Conservation (phyloP, 108 stramenopile species). For the Chaetoceros muelleri region DNA sequence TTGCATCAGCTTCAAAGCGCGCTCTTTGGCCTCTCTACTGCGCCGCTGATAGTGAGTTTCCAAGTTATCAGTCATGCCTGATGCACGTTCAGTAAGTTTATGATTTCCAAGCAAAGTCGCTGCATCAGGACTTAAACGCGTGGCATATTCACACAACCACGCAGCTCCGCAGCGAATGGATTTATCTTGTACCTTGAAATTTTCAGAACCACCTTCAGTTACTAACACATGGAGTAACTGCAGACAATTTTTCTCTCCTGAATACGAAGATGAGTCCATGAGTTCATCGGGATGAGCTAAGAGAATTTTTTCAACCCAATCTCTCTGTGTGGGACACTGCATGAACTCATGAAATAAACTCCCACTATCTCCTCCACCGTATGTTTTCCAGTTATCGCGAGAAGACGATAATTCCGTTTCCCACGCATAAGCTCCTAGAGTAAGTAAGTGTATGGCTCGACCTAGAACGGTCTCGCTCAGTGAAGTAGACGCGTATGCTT, state of each 20-base stretch:
- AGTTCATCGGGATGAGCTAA: conserved; percentile 35
- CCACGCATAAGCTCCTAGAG: conserved; percentile 74
- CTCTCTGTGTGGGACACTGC: conserved; percentile 1
- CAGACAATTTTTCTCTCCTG: conserved; percentile 48
- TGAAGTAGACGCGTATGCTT: conserved; percentile 47
- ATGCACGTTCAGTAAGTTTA: not conserved
- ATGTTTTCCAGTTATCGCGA: conserved; percentile 28
- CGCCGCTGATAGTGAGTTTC: conserved; percentile 44
- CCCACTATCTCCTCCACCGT: conserved; percentile 50
- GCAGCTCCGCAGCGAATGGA: conserved; percentile 60
- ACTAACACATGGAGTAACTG: conserved; percentile 45
- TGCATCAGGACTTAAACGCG: conserved; percentile 36
- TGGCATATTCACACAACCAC: conserved; percentile 68
- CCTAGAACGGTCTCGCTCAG: conserved; percentile 72
- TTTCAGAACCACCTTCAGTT: conserved; percentile 30
- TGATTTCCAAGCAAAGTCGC: conserved; percentile 22
- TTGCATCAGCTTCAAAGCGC: conserved; percentile 57
- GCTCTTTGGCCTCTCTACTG: conserved; percentile 51
- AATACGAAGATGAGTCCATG: conserved; percentile 49
- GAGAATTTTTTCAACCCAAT: conserved; percentile 54
- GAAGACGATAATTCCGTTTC: conserved; percentile 16
- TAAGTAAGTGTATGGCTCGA: conserved; percentile 66
- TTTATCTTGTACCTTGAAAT: conserved; percentile 59
- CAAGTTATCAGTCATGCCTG: conserved; percentile 7
- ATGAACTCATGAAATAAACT: conserved; percentile 45